Percentiles rank a stretch among this genome's conserved stretches.
Conservation (phyloP, 345 rosid genomes). For the Euphorbia peplus region DNA sequence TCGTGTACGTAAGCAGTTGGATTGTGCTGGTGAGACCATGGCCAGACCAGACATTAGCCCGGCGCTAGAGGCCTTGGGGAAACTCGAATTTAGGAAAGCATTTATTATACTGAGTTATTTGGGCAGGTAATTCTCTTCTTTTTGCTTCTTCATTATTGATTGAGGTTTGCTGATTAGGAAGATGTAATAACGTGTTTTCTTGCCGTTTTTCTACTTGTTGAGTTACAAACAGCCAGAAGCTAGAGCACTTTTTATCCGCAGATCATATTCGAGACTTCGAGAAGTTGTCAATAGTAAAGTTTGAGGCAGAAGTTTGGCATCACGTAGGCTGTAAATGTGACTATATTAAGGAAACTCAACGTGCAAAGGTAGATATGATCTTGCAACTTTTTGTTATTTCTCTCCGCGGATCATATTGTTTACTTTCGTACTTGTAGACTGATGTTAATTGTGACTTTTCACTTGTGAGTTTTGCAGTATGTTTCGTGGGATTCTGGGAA, state of each 20-base stretch:
- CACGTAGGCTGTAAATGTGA: conserved; percentile 13
- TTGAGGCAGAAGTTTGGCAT: conserved; percentile 51
- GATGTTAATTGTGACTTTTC: neutral
- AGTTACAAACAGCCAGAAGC: conserved; percentile 31
- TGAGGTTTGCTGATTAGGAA: neutral
- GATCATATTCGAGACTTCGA: conserved; percentile 41
- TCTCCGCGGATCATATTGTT: neutral
- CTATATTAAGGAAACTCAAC: conserved; percentile 21
- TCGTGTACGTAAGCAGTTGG: neutral
- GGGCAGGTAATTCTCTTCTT: conserved; percentile 47
- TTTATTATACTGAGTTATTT: conserved; percentile 61
- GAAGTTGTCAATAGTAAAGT: conserved; percentile 42
- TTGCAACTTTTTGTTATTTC: neutral
- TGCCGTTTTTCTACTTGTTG: neutral
- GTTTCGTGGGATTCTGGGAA: conserved; percentile 51
- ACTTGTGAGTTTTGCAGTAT: conserved; percentile 26
- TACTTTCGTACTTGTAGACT: too few relatives aligned
- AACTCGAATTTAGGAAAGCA: conserved; percentile 58
- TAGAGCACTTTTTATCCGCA: conserved; percentile 33
- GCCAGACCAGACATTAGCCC: conserved; percentile 15
- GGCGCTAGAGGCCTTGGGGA: conserved; percentile 46
- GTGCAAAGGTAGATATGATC: conserved; percentile 29
- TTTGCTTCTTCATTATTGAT: neutral
- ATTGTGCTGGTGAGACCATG: neutral
- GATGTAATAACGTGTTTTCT: neutral